These are phyloP conservation scores for Alternaria alternata DNA, from an alignment of 2,329 filamentous ascomycete species.

Conservation along the genomic window DNA sequence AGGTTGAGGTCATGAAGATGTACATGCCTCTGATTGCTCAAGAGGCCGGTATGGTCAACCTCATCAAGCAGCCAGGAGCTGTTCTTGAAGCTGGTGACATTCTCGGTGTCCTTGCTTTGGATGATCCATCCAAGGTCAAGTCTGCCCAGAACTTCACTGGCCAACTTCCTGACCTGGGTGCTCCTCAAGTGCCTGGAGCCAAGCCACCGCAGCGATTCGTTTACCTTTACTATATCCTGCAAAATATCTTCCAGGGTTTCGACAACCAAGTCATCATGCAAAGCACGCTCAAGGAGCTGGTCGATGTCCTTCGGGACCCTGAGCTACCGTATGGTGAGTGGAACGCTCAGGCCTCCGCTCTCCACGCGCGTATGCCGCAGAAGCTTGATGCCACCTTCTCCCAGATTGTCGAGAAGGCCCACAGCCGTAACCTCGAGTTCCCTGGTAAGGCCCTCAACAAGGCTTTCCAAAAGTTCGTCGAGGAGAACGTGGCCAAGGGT, in stretches of 20 bases:
- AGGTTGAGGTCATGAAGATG: conserved; percentile 99
- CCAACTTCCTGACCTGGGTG: conserved; percentile 85
- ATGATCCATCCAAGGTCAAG: conserved; percentile 96
- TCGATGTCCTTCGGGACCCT: conserved; percentile 87
- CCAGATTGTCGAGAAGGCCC: conserved; percentile 85
- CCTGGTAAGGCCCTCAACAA: conserved; percentile 87
- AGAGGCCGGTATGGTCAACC: conserved; percentile 94
- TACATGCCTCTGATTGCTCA: conserved; percentile 98
- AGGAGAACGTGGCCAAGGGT: conserved; percentile 77
- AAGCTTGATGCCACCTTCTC: conserved; percentile 85
- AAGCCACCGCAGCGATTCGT: conserved; percentile 91
- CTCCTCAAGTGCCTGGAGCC: conserved; percentile 84
- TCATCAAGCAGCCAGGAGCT: conserved; percentile 99
- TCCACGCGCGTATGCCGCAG: conserved; percentile 97
- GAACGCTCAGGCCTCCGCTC: conserved; percentile 92
- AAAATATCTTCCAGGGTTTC: conserved; percentile 89
- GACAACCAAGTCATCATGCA: conserved; percentile 98
- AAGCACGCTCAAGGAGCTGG: conserved; percentile 81
- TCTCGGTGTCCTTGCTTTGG: conserved; percentile 92
- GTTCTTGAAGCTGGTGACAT: conserved; percentile 98
- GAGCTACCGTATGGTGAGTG: conserved; percentile 97
- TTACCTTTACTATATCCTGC: conserved; percentile 77
- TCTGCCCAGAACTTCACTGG: conserved; percentile 93
- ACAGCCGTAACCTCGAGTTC: conserved; percentile 82
- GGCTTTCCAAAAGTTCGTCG: conserved; percentile 85